Conservation (phyloP, 768 basidiomycete genomes). For the Hysterangium stoloniferum region DNA sequence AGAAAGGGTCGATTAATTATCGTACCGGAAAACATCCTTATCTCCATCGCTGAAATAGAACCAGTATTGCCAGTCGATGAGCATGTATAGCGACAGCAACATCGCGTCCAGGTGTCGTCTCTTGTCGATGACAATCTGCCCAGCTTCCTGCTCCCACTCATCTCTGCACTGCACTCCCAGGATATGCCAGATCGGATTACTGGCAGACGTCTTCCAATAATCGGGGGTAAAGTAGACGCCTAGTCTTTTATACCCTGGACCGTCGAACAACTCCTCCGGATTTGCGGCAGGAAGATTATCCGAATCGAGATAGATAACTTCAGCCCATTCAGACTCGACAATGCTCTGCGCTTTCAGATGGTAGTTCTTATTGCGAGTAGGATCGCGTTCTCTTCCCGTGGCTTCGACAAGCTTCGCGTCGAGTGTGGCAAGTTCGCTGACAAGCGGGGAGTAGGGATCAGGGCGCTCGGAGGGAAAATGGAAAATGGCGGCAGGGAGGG, state of each 20-base stretch:
- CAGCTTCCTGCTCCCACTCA: conserved; percentile 37
- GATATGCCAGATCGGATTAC: conserved; percentile 29
- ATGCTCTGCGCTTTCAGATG: conserved; percentile 27
- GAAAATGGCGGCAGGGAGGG: conserved; percentile 25
- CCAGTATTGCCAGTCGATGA: conserved; percentile 29
- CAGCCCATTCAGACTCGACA: conserved; percentile 21
- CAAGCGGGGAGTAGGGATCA: conserved; percentile 20
- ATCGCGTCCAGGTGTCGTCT: conserved; percentile 29
- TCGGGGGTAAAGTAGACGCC: conserved; percentile 29
- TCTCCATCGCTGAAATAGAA: conserved; percentile 35
- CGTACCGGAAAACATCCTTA: conserved; percentile 28
- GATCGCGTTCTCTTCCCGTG: conserved; percentile 20
- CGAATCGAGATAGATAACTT: conserved; percentile 33
- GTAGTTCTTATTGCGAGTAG: conserved; percentile 25
- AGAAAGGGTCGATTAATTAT: not conserved
- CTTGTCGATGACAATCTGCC: conserved; percentile 36
- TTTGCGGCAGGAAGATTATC: conserved; percentile 25
- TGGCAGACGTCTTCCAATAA: conserved; percentile 32
- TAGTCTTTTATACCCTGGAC: conserved; percentile 27
- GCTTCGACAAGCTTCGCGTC: conserved; percentile 24
- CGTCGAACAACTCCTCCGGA: conserved; percentile 29
- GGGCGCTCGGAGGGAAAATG: conserved; percentile 34
- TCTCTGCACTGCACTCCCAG: conserved; percentile 33
- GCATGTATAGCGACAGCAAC: conserved; percentile 19
- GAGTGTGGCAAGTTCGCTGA: conserved; percentile 13